Base-by-base conservation (phyloP, 2,329 filamentous ascomycete genomes). In the Colletotrichum sp. region DNA sequence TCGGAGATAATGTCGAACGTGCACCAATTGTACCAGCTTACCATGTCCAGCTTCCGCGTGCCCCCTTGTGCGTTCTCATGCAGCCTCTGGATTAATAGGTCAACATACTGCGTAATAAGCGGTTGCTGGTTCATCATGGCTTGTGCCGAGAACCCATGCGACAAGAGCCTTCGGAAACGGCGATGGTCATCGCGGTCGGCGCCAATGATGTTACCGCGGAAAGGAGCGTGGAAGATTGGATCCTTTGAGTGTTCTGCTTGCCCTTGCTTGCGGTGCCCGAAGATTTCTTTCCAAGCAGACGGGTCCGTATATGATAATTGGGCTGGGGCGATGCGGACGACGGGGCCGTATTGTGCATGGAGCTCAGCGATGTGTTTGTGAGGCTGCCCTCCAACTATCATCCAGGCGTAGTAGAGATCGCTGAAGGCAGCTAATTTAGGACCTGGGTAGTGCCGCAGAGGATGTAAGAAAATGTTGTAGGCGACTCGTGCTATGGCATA, bases 1-100 rank as follows among this genome's bases (percentile, higher is more conserved):
- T 59, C 66, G 48, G 32, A 21, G 21, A 68, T 60, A 21, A 68
- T 68, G 28, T 59, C 66, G 66, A 68, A 68, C 18, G 64, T 68
- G 28, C 18, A 34, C 32, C 18, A 68, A 4, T 68, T 36, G 5
- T 60, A 60, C 48, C 28, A 68, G n/a, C n/a, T 18, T 13, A 68
- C 48, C 48, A 60, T 34, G 18, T 68, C 66, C 26, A 68, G 24
- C 26, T 48, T 52, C 39, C 18, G 14, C 9, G 14, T 30, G 21
- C 24, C 63, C 36, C 39, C 26, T 7, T 28, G 6, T 2, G 21
- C n/a, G 8, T 48, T 66, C 28, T 86, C 83, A 28, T 78, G 79
- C 61, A 89, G 76, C 28, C 81, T 81, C 14, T 79, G 64, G 34
- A 88, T 81, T 48, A 88, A 81, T 9, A 86, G 74, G 52, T 84